Evolutionary conservation across 2,329 filamentous ascomycete genomes (phyloP).

Genomic region (Penicillium aurantiogriseum): DNA sequence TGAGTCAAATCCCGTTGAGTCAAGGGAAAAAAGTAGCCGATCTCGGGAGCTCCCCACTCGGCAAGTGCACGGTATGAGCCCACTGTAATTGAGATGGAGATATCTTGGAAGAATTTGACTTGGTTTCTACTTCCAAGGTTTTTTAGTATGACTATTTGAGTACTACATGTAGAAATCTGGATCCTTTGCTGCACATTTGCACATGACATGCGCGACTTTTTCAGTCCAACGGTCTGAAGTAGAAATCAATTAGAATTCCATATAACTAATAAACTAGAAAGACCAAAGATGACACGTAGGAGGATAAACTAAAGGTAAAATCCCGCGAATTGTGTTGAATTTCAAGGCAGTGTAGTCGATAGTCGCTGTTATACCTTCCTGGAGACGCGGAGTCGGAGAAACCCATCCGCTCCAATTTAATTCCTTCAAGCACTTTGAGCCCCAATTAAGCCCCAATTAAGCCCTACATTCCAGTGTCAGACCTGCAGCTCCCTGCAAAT

Average conservation of each 20-base stretch:
- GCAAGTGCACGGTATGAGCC: slow-evolving; percentile 10
- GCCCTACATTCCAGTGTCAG: slow-evolving; percentile 9
- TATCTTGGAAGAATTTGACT: not conserved
- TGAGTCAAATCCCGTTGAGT: slow-evolving; percentile 15
- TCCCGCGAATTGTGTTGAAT: not conserved
- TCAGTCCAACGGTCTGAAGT: not conserved
- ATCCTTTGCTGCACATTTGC: not conserved
- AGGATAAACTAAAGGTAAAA: not conserved
- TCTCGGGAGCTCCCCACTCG: slow-evolving; percentile 19
- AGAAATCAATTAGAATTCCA: not conserved
- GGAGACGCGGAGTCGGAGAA: slow-evolving; percentile 30
- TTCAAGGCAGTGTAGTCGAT: too few relatives aligned
- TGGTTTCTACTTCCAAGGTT: not conserved
- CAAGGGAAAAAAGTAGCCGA: slow-evolving; percentile 19
- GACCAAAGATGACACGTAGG: not conserved
- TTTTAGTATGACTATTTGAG: not conserved
- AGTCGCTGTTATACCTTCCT: not conserved
- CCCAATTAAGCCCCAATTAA: not conserved
- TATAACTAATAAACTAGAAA: not conserved
- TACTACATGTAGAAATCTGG: not conserved
- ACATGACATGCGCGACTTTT: not conserved
- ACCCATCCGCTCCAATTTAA: slow-evolving; percentile 20
- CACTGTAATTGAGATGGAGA: not conserved
- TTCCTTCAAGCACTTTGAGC: slow-evolving; percentile 16
- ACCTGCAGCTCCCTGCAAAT: slow-evolving; percentile 3